These are phyloP conservation scores for Petrea volubilis DNA, from an alignment of 257 asterid species.

Conservation along the genomic window DNA sequence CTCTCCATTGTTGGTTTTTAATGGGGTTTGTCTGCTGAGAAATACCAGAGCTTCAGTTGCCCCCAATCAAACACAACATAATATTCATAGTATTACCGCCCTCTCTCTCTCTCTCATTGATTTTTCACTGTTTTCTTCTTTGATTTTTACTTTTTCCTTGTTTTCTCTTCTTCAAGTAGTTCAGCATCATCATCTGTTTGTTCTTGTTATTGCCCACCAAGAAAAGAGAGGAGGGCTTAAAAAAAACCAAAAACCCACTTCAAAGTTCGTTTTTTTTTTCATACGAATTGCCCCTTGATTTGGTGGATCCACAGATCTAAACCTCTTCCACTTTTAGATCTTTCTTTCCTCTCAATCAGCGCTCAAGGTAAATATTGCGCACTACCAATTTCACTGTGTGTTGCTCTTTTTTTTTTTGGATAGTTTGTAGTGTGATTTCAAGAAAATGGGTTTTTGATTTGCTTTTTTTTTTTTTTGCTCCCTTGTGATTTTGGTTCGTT, in stretches of 20 bases:
- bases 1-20: slow-evolving; percentile 76
- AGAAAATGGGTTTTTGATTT: background rate
- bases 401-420: slow-evolving; percentile 8
- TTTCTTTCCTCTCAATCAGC: slow-evolving; percentile 16
- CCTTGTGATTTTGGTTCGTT: background rate
- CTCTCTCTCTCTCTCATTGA: slow-evolving; percentile 5
- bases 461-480: background rate
- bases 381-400: background rate
- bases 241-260: background rate
- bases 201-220: background rate
- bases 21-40: slow-evolving; percentile 79
- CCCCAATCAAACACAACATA: slow-evolving; percentile 49
- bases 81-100: slow-evolving; percentile 12
- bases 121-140: background rate
- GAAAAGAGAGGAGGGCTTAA: background rate
- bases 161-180: slow-evolving; percentile 19
- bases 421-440: background rate
- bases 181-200: slow-evolving; percentile 23
- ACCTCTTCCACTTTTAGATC: slow-evolving; percentile 46
- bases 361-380: slow-evolving; percentile 33
- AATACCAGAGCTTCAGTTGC: slow-evolving; percentile 53
- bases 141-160: background rate
- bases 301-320: slow-evolving; percentile 61
- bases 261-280: background rate
- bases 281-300: slow-evolving; percentile 19